phyloP scores from a whole-genome alignment of 2,329 filamentous ascomycete species.

The Dactylellina haptotyla region DNA sequence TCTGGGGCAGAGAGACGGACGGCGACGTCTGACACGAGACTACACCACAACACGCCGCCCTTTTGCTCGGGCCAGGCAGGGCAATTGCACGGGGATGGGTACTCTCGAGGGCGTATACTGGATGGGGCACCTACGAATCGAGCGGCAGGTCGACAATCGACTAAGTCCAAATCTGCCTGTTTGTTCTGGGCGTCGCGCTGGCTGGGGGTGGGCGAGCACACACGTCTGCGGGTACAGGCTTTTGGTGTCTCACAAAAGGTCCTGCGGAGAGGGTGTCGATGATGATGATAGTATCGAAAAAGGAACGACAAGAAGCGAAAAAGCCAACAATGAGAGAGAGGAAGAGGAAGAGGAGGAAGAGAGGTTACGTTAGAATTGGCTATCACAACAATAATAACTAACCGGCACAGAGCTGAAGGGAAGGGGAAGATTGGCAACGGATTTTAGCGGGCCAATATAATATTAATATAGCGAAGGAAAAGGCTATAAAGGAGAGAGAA shows the following conservation, averaged over 20 bases:
- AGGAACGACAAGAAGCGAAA: conserved; percentile 20
- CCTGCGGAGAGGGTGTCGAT: neutral
- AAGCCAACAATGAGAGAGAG: neutral
- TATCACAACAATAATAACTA: neutral
- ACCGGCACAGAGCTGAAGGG: neutral
- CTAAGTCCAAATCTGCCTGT: neutral
- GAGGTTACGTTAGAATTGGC: too few relatives aligned
- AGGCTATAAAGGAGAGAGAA: neutral
- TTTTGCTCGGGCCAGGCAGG: neutral
- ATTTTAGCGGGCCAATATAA: neutral
- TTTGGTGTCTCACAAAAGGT: neutral
- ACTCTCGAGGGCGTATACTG: too few relatives aligned
- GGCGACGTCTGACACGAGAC: conserved; percentile 2
- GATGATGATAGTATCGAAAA: too few relatives aligned
- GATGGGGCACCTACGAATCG: too few relatives aligned
- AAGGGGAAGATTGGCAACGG: neutral
- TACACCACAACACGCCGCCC: conserved; percentile 12
- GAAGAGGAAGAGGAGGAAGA: neutral
- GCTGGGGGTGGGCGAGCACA: neutral
- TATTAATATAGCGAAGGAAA: neutral
- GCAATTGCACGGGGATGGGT: too few relatives aligned
- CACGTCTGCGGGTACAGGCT: neutral
- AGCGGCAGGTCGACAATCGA: neutral
- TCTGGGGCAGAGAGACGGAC: neutral
- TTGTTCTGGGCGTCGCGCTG: neutral